Evolutionary conservation across 495 filamentous ascomycete genomes (phyloP).

Genomic region (Podospora sp.): DNA sequence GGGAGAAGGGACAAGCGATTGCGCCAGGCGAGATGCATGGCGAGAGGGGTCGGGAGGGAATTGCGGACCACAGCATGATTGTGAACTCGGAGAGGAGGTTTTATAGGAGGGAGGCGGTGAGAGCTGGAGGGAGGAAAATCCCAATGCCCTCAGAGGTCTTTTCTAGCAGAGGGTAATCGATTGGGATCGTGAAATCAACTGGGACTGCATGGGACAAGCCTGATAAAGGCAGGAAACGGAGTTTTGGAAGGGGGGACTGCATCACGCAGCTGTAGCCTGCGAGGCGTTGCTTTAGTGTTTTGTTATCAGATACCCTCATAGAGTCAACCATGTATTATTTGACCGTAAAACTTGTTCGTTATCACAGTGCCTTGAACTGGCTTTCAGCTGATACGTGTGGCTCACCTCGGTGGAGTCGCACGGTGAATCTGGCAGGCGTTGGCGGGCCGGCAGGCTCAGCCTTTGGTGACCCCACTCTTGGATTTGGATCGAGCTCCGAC

Average conservation of each 20-base stretch:
- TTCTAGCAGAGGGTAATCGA: conserved; percentile 21
- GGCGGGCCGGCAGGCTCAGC: neutral
- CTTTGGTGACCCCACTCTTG: conserved; percentile 12
- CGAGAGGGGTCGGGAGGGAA: conserved; percentile 38
- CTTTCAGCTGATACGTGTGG: no score
- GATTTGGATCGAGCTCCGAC: conserved; percentile 11
- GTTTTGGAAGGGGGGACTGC: neutral
- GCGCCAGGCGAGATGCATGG: conserved; percentile 61
- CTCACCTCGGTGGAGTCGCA: no score
- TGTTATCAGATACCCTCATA: neutral
- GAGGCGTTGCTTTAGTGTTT: neutral
- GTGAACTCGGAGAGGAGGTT: conserved; percentile 45
- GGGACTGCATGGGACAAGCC: neutral
- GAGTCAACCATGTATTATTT: neutral
- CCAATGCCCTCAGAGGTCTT: conserved; percentile 18
- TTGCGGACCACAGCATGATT: conserved; percentile 54
- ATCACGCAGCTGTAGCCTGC: neutral
- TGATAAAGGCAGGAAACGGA: neutral
- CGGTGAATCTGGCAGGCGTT: neutral
- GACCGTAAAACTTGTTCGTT: no score
- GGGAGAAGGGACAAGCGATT: conserved; percentile 69
- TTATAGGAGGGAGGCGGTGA: conserved; percentile 40
- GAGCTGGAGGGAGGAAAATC: conserved; percentile 28
- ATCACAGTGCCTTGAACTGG: no score
- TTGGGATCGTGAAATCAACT: neutral